Conservation (phyloP, 1,139 yeast species). For the Zygosaccharomyces sapae region DNA sequence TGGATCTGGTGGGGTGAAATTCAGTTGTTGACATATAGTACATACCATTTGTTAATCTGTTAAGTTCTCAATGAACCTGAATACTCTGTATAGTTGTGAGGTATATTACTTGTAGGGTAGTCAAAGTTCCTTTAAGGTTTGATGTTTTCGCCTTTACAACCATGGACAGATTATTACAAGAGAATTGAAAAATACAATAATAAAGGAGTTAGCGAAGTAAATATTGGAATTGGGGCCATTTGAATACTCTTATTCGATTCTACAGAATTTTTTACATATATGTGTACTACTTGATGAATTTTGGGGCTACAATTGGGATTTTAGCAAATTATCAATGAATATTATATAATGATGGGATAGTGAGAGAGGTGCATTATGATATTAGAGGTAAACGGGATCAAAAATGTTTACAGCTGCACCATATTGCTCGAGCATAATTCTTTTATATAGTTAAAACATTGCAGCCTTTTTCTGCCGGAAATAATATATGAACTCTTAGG, state of each 20-base stretch:
- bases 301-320: neutral
- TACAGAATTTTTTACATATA: neutral
- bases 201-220: neutral
- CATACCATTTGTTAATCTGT: neutral
- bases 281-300: neutral
- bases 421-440: too few relatives aligned
- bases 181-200: neutral
- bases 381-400: too few relatives aligned
- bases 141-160: conserved; percentile 5
- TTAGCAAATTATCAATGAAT: neutral
- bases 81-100: neutral
- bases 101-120: neutral
- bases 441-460: too few relatives aligned
- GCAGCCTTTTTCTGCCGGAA: too few relatives aligned
- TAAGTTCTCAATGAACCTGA: neutral
- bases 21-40: neutral
- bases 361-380: too few relatives aligned
- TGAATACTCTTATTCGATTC: neutral
- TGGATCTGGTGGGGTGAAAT: neutral
- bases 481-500: too few relatives aligned
- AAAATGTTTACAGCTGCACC: too few relatives aligned
- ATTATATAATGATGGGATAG: too few relatives aligned
- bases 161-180: neutral
- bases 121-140: conserved; percentile 1
- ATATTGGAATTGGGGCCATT: neutral